A percentile compares a stretch with the other conserved stretches of the same genome.
Conservation (phyloP, 352 stramenopile genomes). For the Aphanomyces astaci region DNA sequence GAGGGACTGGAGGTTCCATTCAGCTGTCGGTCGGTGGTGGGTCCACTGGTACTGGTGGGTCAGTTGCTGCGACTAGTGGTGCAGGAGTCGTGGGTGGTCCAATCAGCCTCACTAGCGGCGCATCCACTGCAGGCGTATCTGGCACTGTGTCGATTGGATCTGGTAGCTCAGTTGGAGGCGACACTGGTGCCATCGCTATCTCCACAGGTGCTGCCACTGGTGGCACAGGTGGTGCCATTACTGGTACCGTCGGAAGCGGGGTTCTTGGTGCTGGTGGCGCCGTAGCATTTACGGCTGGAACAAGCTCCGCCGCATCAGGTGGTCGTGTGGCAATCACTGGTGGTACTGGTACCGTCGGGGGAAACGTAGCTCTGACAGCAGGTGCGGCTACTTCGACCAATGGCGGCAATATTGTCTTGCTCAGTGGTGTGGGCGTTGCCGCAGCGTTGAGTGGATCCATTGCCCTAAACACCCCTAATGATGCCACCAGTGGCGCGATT, state of each 20-base stretch:
- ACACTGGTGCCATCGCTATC: neutral
- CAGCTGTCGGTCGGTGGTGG: neutral
- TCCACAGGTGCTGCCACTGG: constrained; percentile 14
- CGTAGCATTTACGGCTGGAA: neutral
- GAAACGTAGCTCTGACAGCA: neutral
- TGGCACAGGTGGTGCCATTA: neutral
- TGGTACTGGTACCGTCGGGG: constrained; percentile 2
- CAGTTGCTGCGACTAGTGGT: neutral
- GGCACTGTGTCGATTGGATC: constrained; percentile 5
- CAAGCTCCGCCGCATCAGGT: neutral
- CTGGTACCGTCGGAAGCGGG: neutral
- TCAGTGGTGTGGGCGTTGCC: neutral
- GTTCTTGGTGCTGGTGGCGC: neutral
- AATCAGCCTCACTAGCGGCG: constrained; percentile 20
- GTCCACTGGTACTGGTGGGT: neutral
- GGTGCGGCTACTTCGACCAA: constrained; percentile 27
- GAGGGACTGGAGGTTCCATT: constrained; percentile 4
- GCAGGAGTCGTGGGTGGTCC: neutral
- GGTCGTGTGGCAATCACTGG: neutral
- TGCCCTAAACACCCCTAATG: neutral
- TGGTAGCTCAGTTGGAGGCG: constrained; percentile 1
- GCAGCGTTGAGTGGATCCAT: neutral
- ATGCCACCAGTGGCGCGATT: neutral
- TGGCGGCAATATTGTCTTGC: constrained; percentile 30
- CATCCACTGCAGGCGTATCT: constrained; percentile 15